Conservation (phyloP, 352 stramenopile species). For the Phytophthora melonis region DNA sequence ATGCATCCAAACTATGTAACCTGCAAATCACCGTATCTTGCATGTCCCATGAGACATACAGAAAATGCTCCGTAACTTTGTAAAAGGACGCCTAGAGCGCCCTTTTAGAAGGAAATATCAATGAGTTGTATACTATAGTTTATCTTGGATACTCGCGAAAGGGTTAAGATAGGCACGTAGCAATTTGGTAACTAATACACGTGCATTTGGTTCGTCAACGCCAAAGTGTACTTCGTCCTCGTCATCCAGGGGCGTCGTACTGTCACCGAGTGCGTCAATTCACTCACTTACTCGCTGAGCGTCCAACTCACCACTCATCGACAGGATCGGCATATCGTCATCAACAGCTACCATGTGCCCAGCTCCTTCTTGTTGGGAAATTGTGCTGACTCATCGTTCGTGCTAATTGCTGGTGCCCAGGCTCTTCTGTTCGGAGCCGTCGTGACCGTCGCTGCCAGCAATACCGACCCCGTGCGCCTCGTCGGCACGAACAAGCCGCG, state of each 20-base stretch:
- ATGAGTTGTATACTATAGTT: too few relatives aligned
- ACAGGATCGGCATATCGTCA: not conserved
- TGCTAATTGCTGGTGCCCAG: not conserved
- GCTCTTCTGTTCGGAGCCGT: not conserved
- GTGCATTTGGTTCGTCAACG: not conserved
- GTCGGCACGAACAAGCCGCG: not conserved
- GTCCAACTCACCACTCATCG: not conserved
- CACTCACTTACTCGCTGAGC: not conserved
- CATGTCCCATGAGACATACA: too few relatives aligned
- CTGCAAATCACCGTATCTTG: too few relatives aligned
- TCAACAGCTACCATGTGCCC: not conserved
- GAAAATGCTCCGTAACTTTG: too few relatives aligned
- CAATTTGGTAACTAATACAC: not conserved
- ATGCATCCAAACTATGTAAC: too few relatives aligned
- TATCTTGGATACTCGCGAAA: too few relatives aligned
- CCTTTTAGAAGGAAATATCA: too few relatives aligned
- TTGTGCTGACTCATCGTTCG: not conserved
- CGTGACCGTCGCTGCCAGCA: not conserved
- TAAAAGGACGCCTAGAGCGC: too few relatives aligned
- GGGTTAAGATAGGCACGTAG: not conserved
- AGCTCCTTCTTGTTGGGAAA: not conserved
- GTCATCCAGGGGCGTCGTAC: not conserved
- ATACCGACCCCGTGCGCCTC: not conserved
- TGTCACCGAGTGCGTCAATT: not conserved
- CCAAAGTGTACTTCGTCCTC: not conserved